phyloP scores from a whole-genome alignment of 495 filamentous ascomycete species.

The Aspergillus taichungensis region DNA sequence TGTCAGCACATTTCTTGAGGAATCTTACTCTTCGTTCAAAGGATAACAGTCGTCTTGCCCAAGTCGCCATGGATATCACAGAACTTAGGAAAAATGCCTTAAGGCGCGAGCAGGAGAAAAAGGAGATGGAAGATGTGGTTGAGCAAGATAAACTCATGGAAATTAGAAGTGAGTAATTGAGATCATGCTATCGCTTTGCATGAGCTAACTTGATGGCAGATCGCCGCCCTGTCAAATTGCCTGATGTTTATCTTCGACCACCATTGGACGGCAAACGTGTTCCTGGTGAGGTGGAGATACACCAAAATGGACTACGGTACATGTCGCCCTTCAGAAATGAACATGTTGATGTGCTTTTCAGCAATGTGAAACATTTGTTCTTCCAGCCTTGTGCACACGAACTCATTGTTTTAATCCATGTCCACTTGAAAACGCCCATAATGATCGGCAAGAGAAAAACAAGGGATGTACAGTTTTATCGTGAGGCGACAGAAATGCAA shows the following conservation, averaged over 20 bases:
- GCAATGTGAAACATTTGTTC: conserved; percentile 97
- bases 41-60: conserved; percentile 76
- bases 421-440: conserved; percentile 96
- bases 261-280: conserved; percentile 93
- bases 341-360: conserved; percentile 92
- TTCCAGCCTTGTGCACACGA: conserved; percentile 97
- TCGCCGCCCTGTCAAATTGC: conserved; percentile 76
- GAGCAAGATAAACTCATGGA: conserved; percentile 96
- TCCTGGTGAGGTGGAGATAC: conserved; percentile 89
- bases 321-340: conserved; percentile 73
- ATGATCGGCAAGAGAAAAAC: conserved; percentile 99
- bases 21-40: conserved; percentile 90
- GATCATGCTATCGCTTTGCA: neutral
- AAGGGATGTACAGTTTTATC: conserved; percentile 96
- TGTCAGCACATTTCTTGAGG: conserved; percentile 88
- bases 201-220: conserved; percentile 37
- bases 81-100: conserved; percentile 86
- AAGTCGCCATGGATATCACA: conserved; percentile 81
- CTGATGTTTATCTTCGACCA: conserved; percentile 89
- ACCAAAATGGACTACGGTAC: conserved; percentile 98
- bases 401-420: conserved; percentile 94
- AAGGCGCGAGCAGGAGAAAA: conserved; percentile 94
- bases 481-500: conserved; percentile 96
- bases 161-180: conserved; percentile 59
- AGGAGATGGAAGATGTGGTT: conserved; percentile 99